Evolutionary conservation across 75 land plant species (phyloP).

Genomic region (Pseudotsuga menziesii): DNA sequence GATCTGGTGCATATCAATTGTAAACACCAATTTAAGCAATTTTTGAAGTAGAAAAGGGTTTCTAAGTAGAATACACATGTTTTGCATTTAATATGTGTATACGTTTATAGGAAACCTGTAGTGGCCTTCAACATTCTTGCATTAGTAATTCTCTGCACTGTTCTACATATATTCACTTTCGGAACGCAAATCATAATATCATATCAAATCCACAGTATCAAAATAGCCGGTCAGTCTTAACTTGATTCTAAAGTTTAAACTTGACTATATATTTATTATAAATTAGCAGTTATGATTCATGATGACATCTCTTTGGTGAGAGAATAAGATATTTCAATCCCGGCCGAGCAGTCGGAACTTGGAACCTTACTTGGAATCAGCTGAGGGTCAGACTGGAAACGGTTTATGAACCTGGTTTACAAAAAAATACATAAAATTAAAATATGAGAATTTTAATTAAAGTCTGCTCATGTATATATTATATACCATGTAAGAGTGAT

Average conservation of each 20-base stretch:
- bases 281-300: not conserved
- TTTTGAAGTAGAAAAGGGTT: not conserved
- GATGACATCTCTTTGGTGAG: not conserved
- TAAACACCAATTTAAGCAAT: not conserved
- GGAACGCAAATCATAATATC: too few relatives aligned
- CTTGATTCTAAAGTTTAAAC: not conserved
- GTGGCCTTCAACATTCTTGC: not conserved
- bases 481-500: too few relatives aligned
- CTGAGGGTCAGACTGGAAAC: too few relatives aligned
- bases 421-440: too few relatives aligned
- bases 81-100: not conserved
- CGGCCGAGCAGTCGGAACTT: too few relatives aligned
- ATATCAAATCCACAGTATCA: not conserved
- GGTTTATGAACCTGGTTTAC: too few relatives aligned
- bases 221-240: not conserved
- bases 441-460: too few relatives aligned
- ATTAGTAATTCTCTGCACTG: not conserved
- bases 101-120: not conserved
- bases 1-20: not conserved
- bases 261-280: not conserved
- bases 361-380: too few relatives aligned
- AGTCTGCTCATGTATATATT: too few relatives aligned
- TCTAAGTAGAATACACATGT: not conserved
- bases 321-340: too few relatives aligned
- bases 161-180: too few relatives aligned